Evolutionary conservation across 257 asterid genomes (phyloP).

Genomic region (Nemophila menziesii): DNA sequence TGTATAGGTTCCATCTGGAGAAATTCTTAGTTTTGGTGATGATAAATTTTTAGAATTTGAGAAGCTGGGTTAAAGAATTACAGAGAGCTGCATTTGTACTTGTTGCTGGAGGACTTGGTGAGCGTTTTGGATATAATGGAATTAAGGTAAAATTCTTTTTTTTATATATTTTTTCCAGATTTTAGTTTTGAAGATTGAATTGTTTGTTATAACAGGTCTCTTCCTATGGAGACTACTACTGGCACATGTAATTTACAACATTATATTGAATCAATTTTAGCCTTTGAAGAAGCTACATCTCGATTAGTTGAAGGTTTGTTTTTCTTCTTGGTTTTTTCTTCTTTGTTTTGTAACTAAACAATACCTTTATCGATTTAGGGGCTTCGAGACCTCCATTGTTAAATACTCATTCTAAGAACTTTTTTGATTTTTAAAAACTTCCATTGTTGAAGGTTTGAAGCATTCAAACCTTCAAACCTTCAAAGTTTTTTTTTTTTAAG

Average conservation of each 20-base stretch:
- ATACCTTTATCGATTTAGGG: no score
- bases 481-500: no score
- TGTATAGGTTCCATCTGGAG: conserved; percentile 91
- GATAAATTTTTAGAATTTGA: conserved; percentile 52
- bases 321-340: conserved; percentile 10
- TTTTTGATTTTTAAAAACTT: no score
- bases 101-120: conserved; percentile 99
- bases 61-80: conserved; percentile 73
- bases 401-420: no score
- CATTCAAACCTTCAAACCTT: no score
- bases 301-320: conserved; percentile 55
- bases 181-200: no score
- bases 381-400: no score
- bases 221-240: conserved; percentile 70
- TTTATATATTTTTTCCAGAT: no score
- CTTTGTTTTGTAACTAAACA: no score
- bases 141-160: conserved; percentile 49
- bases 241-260: conserved; percentile 87
- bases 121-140: conserved; percentile 97
- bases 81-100: conserved; percentile 90
- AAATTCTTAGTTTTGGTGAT: conserved; percentile 63
- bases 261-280: conserved; percentile 83
- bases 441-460: no score
- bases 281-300: conserved; percentile 83
- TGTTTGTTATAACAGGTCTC: conserved; percentile 44